Conservation (phyloP, 1,284 basidiomycete genomes). For the Trichosporon sp. region DNA sequence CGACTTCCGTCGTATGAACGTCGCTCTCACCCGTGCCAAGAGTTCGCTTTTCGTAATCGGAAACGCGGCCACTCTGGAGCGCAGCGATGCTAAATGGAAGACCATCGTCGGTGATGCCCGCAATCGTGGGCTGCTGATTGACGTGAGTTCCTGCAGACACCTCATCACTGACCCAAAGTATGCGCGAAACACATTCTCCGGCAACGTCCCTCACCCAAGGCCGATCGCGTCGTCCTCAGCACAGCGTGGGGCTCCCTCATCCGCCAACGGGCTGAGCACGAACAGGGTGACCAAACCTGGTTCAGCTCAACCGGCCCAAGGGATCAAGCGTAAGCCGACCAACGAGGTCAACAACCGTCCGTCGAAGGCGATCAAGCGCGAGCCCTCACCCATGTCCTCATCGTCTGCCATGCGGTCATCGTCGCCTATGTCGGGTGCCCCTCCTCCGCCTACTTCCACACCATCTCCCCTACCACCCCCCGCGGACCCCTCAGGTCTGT, state of each 20-base stretch:
- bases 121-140: conserved; percentile 55
- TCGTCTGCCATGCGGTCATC: conserved; percentile 3
- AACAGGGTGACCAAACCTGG: not conserved
- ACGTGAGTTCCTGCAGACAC: conserved; percentile 48
- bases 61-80: conserved; percentile 79
- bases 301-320: not conserved
- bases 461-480: conserved; percentile 4
- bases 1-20: conserved; percentile 91
- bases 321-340: conserved; percentile 13
- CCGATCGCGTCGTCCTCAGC: not conserved
- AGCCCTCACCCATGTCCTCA: not conserved
- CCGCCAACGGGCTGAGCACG: not conserved
- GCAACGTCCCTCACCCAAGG: not conserved
- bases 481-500: conserved; percentile 16
- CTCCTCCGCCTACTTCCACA: not conserved
- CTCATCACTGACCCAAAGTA: conserved; percentile 3
- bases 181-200: conserved; percentile 9
- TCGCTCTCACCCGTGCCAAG: conserved; percentile 92
- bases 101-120: conserved; percentile 76
- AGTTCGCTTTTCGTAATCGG: conserved; percentile 94
- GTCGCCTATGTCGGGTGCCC: not conserved
- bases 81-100: conserved; percentile 79
- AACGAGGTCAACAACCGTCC: not conserved
- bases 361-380: not conserved
- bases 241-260: not conserved